Evolutionary conservation across 371 early-diverging fungal genomes (phyloP), one percentile per base, ranked within the genome.

Genomic region (Syncephalis plumigaleata): DNA sequence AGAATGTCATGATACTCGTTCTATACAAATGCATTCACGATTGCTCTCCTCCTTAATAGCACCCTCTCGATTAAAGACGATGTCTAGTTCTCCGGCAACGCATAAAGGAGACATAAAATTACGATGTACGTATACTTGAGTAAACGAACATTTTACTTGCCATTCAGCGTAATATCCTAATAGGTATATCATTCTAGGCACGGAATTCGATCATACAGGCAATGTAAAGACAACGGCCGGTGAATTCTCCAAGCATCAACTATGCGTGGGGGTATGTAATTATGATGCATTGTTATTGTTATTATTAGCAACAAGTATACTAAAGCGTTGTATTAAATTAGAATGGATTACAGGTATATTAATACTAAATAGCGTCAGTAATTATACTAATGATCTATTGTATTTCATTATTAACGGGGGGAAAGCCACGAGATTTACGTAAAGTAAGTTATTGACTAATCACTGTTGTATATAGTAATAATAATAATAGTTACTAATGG

Each of bases 171-270:
- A n/a, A n/a, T n/a, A n/a, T n/a, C n/a, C n/a, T n/a, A n/a, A n/a
- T n/a, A n/a, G n/a, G n/a, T n/a, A 31, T 31, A 11, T 4, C 31
- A 31, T 31, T 22, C 1, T 52, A 71, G 72, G 79, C 55, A 81
- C 84, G 4, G 82, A 82, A 46, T 81, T 86, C 55, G 82, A 84
- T 56, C 63, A 64, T 36, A 59, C 62, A 21, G 86, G 86, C 16
- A 61, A 70, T 44, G 74, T 84, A 55, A 76, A 75, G 44, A 67
- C 70, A 13, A 77, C 71, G 1, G 78, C 79, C 2, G 83, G 83
- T 23, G 84, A 84, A 53, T 82, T 86, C 56, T 62, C 71, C 31
- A 84, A 84, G 57, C 67, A 73, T 0, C 81, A 81, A 48, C 65
- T 86, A 36, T 84, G 84, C 53, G 75, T 76, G 21, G 68, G 54